phyloP scores from a whole-genome alignment of 768 basidiomycete species.

The Megacollybia marginata region DNA sequence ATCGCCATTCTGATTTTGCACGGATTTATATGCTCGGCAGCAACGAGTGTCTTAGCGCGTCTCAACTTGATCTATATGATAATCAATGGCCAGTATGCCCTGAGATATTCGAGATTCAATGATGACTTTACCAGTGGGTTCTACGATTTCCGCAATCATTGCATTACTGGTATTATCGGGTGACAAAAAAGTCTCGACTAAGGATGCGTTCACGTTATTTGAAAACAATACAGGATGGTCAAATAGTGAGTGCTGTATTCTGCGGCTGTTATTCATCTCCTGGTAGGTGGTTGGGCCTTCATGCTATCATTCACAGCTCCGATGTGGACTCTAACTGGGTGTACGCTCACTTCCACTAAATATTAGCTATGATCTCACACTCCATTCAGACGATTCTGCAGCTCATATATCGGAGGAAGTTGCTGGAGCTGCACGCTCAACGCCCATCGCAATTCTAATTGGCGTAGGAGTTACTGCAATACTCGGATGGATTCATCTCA shows the following conservation, averaged over 20 bases:
- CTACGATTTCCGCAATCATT: conserved; percentile 56
- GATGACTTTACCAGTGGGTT: conserved; percentile 39
- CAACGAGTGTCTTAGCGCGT: conserved; percentile 55
- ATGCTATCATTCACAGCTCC: conserved; percentile 64
- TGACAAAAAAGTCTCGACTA: conserved; percentile 50
- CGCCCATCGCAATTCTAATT: conserved; percentile 63
- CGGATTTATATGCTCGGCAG: conserved; percentile 64
- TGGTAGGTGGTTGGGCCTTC: conserved; percentile 69
- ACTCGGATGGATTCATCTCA: conserved; percentile 59
- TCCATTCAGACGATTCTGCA: conserved; percentile 71
- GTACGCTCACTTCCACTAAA: no score
- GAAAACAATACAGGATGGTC: conserved; percentile 69
- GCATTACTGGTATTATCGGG: conserved; percentile 51
- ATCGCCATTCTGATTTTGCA: conserved; percentile 56
- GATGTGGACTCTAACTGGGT: conserved; percentile 78
- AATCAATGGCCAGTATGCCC: conserved; percentile 41
- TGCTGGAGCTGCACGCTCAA: conserved; percentile 52
- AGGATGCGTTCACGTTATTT: conserved; percentile 59
- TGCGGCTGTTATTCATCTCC: conserved; percentile 1
- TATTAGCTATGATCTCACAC: neutral
- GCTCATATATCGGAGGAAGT: conserved; percentile 73
- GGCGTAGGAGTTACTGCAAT: conserved; percentile 54
- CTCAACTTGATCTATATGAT: conserved; percentile 65
- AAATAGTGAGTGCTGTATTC: conserved; percentile 35
- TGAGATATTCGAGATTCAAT: conserved; percentile 6